Evolutionary conservation across 2,329 filamentous ascomycete species (phyloP), one percentile per base, ranked within the genome.

Genomic region (Blastomyces gilchristii): DNA sequence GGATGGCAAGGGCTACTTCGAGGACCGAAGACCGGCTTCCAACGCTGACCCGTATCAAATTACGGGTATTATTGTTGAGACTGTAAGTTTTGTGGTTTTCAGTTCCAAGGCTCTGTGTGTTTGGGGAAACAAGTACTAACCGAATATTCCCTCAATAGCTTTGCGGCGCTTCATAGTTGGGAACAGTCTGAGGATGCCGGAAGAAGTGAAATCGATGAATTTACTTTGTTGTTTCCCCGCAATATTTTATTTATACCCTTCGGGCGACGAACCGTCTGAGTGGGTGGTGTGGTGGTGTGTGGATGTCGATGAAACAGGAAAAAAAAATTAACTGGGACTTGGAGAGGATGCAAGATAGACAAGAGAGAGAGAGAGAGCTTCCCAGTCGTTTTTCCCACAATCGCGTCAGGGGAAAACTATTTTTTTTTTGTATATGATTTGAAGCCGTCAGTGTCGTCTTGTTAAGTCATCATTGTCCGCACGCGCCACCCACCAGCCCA

Each of bases 1-100:
- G 75, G 90, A 96, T 78, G 91, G 91, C 77, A 94, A 89, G 81
- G 92, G 92, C 68, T 97, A 97, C 85, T 96, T 97, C 69, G 91
- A 97, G 78, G 88, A 91, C 68, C 84, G 88, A 74, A 85, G 88
- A 67, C 87, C 88, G 63, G 91, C 91, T 63, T 93, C 89, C 73
- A 95, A 94, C 77, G 90, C 86, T 67, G 89, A 92, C 77, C 90
- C 90, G 65, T 94, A 95, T 80, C 89, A 91, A 78, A 90, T 87
- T 72, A 87, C 89, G 66, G 88, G 87, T 77, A 89, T 91, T 72
- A 86, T 92, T 66, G 88, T 90, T 75, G 87, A 91, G 78, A 90
- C 87, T 69, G 77, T 81, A 69, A 69, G 75, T 70, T 56, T 25
- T 25, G 1, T 12, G 41, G 41, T 16, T 45, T 45, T 18, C 16